phyloP scores from a whole-genome alignment of 805 yeast species.

The Saccharomycopsis capsularis region DNA sequence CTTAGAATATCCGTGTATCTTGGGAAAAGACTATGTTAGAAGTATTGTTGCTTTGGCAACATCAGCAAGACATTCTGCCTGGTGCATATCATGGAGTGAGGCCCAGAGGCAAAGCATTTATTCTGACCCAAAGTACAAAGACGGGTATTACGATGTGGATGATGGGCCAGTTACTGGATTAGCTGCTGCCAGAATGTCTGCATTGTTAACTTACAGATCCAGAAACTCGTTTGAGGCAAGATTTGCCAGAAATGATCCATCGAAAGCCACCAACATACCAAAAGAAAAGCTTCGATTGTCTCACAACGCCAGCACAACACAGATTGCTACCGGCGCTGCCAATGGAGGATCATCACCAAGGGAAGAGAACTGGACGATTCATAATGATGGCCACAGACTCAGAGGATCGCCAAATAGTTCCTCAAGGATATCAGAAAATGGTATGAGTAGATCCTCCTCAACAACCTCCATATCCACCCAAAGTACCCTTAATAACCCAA shows the following conservation, averaged over 20 bases:
- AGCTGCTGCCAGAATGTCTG: constrained; percentile 97
- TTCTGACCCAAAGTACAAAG: constrained; percentile 87
- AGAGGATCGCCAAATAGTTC: constrained; percentile 19
- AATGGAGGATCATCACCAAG: constrained; percentile 39
- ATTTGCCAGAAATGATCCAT: constrained; percentile 79
- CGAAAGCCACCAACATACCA: constrained; percentile 26
- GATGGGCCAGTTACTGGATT: constrained; percentile 82
- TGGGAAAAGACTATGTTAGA: constrained; percentile 59
- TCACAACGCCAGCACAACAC: neutral
- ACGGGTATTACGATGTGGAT: constrained; percentile 75
- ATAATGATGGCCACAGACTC: constrained; percentile 70
- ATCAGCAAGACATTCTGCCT: constrained; percentile 89
- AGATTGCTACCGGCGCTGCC: constrained; percentile 20
- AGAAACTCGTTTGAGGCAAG: constrained; percentile 86
- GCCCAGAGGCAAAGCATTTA: constrained; percentile 95
- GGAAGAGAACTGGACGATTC: constrained; percentile 77
- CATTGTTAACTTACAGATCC: constrained; percentile 85
- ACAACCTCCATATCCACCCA: constrained; percentile 28
- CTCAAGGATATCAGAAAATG: constrained; percentile 21
- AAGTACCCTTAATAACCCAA: constrained; percentile 24
- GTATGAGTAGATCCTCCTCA: constrained; percentile 10
- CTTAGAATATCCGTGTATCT: constrained; percentile 68
- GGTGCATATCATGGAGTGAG: constrained; percentile 99
- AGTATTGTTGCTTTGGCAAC: constrained; percentile 82
- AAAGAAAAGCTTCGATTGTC: constrained; percentile 10